phyloP scores from a whole-genome alignment of 2,329 filamentous ascomycete species.

The Epicoccum nigrum region DNA sequence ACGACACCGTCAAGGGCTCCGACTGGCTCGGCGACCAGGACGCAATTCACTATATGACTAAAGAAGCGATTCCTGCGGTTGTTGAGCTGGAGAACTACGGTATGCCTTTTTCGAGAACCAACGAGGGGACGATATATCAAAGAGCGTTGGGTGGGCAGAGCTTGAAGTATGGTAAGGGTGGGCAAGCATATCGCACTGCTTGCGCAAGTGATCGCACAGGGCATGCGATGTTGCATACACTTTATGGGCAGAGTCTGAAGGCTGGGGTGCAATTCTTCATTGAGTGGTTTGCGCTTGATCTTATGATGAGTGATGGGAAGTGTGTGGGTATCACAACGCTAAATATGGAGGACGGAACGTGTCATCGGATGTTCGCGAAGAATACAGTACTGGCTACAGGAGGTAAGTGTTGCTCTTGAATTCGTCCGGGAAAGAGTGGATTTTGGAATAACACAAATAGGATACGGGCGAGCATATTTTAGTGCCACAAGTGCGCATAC shows the following conservation, averaged over 20 bases:
- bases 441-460: constrained; percentile 20
- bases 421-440: neutral
- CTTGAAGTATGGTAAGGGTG: constrained; percentile 55
- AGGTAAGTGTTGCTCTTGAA: neutral
- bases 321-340: constrained; percentile 56
- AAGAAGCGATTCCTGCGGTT: constrained; percentile 60
- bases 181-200: constrained; percentile 56
- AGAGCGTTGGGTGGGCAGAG: constrained; percentile 57
- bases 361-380: constrained; percentile 56
- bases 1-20: constrained; percentile 64
- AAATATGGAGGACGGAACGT: constrained; percentile 58
- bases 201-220: constrained; percentile 56
- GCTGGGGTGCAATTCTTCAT: constrained; percentile 58
- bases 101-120: constrained; percentile 59
- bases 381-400: constrained; percentile 58
- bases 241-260: constrained; percentile 58
- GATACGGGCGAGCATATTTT: constrained; percentile 59
- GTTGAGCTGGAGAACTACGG: constrained; percentile 63
- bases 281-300: constrained; percentile 57
- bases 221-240: constrained; percentile 58
- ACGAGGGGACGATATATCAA: constrained; percentile 56
- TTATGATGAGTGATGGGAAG: constrained; percentile 56
- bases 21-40: constrained; percentile 67
- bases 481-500: constrained; percentile 58
- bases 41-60: constrained; percentile 66